A percentile compares a stretch with the other conserved stretches of the same genome.
phyloP scores from a whole-genome alignment of 2,329 filamentous ascomycete species.

The Aspergillus floridensis region DNA sequence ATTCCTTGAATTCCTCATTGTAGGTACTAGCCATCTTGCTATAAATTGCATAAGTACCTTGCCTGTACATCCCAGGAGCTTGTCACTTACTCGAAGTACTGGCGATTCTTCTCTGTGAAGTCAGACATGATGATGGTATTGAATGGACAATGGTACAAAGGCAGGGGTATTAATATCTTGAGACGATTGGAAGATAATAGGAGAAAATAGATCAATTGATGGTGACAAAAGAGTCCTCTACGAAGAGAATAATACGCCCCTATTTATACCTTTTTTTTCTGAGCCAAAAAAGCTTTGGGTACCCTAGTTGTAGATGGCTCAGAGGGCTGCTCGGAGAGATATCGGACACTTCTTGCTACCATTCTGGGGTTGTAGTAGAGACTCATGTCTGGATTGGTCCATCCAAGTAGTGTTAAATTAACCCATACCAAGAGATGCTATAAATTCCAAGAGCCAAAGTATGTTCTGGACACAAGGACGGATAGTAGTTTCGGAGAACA shows the following conservation, averaged over 20 bases:
- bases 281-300: background rate
- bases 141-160: background rate
- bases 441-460: background rate
- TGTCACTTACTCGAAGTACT: slow-evolving; percentile 41
- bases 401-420: background rate
- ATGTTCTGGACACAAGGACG: background rate
- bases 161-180: background rate
- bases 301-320: background rate
- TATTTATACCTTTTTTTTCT: slow-evolving; percentile 8
- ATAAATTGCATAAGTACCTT: background rate
- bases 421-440: background rate
- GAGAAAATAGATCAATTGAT: background rate
- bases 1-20: slow-evolving; percentile 56
- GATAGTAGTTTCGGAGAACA: background rate
- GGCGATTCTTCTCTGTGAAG: slow-evolving; percentile 38
- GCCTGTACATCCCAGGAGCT: too few relatives aligned
- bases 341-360: slow-evolving; percentile 29
- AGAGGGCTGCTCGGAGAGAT: slow-evolving; percentile 29
- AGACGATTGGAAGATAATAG: background rate
- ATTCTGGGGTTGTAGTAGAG: background rate
- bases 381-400: background rate
- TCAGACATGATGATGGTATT: slow-evolving; percentile 27
- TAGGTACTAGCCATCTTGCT: slow-evolving; percentile 57
- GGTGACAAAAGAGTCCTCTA: background rate
- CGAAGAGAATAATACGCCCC: background rate